phyloP scores from a whole-genome alignment of 805 yeast genomes.

The Ogataea trehaloabstinens region DNA sequence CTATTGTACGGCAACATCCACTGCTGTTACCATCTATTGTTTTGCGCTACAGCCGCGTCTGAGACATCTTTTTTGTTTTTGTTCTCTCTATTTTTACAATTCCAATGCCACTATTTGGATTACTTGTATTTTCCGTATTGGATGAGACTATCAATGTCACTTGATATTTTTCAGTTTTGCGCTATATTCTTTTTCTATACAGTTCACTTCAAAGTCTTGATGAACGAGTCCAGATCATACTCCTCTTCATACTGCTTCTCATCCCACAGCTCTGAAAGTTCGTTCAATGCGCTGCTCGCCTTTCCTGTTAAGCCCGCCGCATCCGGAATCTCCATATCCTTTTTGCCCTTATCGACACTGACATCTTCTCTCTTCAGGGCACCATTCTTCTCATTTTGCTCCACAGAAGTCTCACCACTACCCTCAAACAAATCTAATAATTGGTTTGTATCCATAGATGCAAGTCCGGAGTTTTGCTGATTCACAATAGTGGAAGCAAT shows the following conservation, averaged over 20 bases:
- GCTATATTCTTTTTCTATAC: too few species aligned
- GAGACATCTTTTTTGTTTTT: too few species aligned
- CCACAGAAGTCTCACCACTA: slow-evolving; percentile 41
- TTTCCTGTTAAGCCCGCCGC: slow-evolving; percentile 82
- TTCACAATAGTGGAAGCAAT: slow-evolving; percentile 94
- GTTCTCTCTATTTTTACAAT: too few species aligned
- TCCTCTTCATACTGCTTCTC: slow-evolving; percentile 95
- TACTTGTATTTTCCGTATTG: too few species aligned
- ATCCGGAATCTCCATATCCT: slow-evolving; percentile 34
- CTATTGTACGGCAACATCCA: too few species aligned
- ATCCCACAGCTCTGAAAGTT: slow-evolving; percentile 93
- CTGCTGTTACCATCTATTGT: too few species aligned
- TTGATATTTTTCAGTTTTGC: too few species aligned
- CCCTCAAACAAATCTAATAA: slow-evolving; percentile 84
- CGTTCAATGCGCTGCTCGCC: slow-evolving; percentile 85
- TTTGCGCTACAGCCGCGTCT: too few species aligned
- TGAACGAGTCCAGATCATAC: slow-evolving; percentile 89
- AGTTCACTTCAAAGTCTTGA: slow-evolving; percentile 56
- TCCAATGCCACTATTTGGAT: too few species aligned
- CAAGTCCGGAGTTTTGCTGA: slow-evolving; percentile 94
- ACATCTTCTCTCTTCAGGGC: slow-evolving; percentile 26
- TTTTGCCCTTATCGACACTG: slow-evolving; percentile 17
- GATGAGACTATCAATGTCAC: too few species aligned
- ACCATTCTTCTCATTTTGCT: slow-evolving; percentile 25
- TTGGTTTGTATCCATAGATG: slow-evolving; percentile 96